These are phyloP conservation scores for Aspergillus udagawae DNA, from an alignment of 2,329 filamentous ascomycete genomes.

Conservation along the genomic window DNA sequence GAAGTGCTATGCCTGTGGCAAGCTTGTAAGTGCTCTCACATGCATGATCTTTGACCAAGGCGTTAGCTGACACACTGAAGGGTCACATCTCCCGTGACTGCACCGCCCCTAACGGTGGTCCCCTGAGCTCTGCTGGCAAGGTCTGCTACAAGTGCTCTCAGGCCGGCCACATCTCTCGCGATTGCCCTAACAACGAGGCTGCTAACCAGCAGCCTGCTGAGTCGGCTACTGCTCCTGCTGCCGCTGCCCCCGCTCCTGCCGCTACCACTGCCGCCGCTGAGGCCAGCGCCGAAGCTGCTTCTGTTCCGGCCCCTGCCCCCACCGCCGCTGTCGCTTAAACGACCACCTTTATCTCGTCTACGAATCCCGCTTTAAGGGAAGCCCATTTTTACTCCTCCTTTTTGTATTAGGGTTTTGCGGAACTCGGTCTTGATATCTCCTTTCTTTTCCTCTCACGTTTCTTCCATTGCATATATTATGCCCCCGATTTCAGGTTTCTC, in stretches of 20 bases:
- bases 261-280: constrained; percentile 32
- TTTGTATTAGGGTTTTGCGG: constrained; percentile 30
- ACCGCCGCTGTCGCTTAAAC: constrained; percentile 44
- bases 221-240: constrained; percentile 32
- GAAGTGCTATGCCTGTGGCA: constrained; percentile 98
- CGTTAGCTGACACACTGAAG: constrained; percentile 17
- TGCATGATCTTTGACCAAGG: not conserved
- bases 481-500: constrained; percentile 25
- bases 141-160: constrained; percentile 98
- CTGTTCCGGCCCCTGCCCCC: constrained; percentile 36
- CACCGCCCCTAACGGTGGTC: constrained; percentile 92
- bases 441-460: constrained; percentile 20
- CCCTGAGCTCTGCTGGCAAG: constrained; percentile 93
- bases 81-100: constrained; percentile 94
- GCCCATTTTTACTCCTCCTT: constrained; percentile 16
- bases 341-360: constrained; percentile 8
- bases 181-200: constrained; percentile 75
- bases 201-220: constrained; percentile 34
- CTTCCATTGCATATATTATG: constrained; percentile 40
- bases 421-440: constrained; percentile 19
- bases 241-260: constrained; percentile 30
- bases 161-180: constrained; percentile 91
- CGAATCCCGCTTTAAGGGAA: constrained; percentile 14
- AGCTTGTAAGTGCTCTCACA: constrained; percentile 53
- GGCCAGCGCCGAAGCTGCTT: constrained; percentile 30